These are phyloP conservation scores for Epicoccum sorghinum DNA, from an alignment of 2,329 filamentous ascomycete species.

Conservation along the genomic window DNA sequence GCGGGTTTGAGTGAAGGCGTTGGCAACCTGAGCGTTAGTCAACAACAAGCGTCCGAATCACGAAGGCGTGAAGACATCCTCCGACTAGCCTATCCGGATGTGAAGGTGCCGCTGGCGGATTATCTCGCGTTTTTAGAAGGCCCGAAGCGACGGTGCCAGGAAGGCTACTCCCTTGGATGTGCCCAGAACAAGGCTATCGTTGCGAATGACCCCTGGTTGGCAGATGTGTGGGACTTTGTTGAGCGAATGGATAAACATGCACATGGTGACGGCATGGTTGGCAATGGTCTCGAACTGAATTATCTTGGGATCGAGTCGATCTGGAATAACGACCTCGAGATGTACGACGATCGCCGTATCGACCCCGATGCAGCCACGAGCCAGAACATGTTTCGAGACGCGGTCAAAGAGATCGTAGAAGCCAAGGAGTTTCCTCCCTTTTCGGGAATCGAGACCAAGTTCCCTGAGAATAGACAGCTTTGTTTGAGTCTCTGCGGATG, in stretches of 20 bases:
- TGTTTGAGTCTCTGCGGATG: constrained; percentile 78
- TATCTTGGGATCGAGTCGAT: constrained; percentile 76
- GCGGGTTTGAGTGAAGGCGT: constrained; percentile 36
- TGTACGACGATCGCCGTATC: constrained; percentile 46
- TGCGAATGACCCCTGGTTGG: constrained; percentile 74
- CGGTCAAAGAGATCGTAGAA: constrained; percentile 68
- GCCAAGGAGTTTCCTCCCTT: constrained; percentile 67
- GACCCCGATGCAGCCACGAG: constrained; percentile 46
- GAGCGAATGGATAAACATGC: constrained; percentile 69
- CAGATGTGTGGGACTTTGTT: constrained; percentile 79
- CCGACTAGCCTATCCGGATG: constrained; percentile 43
- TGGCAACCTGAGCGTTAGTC: constrained; percentile 36
- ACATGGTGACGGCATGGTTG: constrained; percentile 71
- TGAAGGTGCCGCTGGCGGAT: constrained; percentile 42
- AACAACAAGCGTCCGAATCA: constrained; percentile 31
- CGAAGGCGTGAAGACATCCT: constrained; percentile 47
- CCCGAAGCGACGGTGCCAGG: constrained; percentile 60
- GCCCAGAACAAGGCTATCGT: constrained; percentile 70
- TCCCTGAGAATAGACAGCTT: constrained; percentile 73
- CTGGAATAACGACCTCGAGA: constrained; percentile 73
- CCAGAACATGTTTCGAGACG: constrained; percentile 63
- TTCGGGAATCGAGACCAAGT: constrained; percentile 67
- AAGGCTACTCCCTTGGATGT: constrained; percentile 65
- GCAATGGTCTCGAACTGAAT: constrained; percentile 71
- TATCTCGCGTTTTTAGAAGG: constrained; percentile 46